Evolutionary conservation across 164 flowering plant species (phyloP).

Genomic region (Cinnamomum chago): DNA sequence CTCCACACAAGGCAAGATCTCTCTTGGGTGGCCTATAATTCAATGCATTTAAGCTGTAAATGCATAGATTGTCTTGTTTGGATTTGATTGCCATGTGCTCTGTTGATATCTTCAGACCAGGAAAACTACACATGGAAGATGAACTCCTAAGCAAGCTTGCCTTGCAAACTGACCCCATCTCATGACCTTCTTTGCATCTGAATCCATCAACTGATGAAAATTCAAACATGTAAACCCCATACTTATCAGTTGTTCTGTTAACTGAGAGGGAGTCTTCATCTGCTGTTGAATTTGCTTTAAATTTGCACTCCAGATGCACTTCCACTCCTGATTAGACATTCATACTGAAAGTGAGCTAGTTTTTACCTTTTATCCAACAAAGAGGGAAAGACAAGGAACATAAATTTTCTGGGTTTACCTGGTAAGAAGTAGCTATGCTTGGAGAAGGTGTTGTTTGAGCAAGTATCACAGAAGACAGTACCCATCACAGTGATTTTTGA

Average conservation of each 20-base stretch:
- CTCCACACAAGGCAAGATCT: slow-evolving; percentile 39
- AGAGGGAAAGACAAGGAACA: neutral
- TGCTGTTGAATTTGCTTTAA: slow-evolving; percentile 43
- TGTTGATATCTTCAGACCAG: slow-evolving; percentile 1
- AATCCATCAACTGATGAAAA: slow-evolving; percentile 54
- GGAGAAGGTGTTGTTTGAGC: slow-evolving; percentile 83
- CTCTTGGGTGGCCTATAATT: slow-evolving; percentile 43
- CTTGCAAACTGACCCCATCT: neutral
- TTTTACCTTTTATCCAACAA: neutral
- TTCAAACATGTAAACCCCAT: slow-evolving; percentile 55
- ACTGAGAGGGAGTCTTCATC: slow-evolving; percentile 46
- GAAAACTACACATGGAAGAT: neutral
- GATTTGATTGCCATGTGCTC: slow-evolving; percentile 4
- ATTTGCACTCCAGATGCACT: slow-evolving; percentile 60
- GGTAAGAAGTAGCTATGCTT: slow-evolving; percentile 89
- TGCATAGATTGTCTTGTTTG: slow-evolving; percentile 39
- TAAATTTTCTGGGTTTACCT: slow-evolving; percentile 35
- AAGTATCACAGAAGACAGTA: slow-evolving; percentile 77
- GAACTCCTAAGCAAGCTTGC: neutral
- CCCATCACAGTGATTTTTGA: slow-evolving; percentile 74
- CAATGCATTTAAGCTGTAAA: slow-evolving; percentile 40
- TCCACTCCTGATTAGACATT: slow-evolving; percentile 42
- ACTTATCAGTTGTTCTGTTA: slow-evolving; percentile 56
- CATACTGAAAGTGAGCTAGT: neutral
- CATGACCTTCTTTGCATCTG: slow-evolving; percentile 36